Evolutionary conservation across 768 basidiomycete species (phyloP).

Genomic region (Boletus subparvulus): DNA sequence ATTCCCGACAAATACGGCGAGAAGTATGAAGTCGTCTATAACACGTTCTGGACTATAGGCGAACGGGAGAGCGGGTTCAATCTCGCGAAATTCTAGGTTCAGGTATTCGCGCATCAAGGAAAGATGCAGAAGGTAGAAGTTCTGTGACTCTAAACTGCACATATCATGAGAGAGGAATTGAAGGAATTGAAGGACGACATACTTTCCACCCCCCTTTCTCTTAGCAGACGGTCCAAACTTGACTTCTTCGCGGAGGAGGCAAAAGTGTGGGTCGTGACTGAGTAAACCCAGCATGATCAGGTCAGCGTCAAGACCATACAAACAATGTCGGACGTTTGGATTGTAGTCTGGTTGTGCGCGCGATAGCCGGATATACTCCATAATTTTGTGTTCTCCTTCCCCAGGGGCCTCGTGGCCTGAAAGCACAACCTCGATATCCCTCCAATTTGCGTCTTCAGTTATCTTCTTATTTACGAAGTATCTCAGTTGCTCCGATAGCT

Average conservation of each 20-base stretch:
- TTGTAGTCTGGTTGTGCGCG: constrained; percentile 96
- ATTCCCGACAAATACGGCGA: constrained; percentile 97
- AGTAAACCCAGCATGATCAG: constrained; percentile 96
- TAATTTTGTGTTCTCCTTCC: constrained; percentile 99
- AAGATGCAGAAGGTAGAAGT: constrained; percentile 93
- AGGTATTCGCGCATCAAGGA: constrained; percentile 96
- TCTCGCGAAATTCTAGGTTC: constrained; percentile 87
- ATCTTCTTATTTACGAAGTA: constrained; percentile 99
- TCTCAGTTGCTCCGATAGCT: constrained; percentile 85
- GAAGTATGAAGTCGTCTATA: constrained; percentile 96
- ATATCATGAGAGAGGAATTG: constrained; percentile 8
- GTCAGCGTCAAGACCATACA: constrained; percentile 98
- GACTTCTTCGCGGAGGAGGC: constrained; percentile 95
- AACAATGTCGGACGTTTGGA: constrained; percentile 94
- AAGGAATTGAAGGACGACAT: constrained; percentile 6
- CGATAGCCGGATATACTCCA: constrained; percentile 95
- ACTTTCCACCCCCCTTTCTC: constrained; percentile 68
- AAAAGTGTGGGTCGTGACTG: constrained; percentile 99
- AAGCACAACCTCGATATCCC: constrained; percentile 85
- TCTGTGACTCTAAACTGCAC: constrained; percentile 67
- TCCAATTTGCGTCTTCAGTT: constrained; percentile 94
- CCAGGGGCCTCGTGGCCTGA: constrained; percentile 98
- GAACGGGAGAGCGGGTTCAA: constrained; percentile 68
- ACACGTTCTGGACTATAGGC: constrained; percentile 87
- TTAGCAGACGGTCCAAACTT: constrained; percentile 85